phyloP scores from a whole-genome alignment of 768 basidiomycete species.

The Lactarius pseudohatsudake region DNA sequence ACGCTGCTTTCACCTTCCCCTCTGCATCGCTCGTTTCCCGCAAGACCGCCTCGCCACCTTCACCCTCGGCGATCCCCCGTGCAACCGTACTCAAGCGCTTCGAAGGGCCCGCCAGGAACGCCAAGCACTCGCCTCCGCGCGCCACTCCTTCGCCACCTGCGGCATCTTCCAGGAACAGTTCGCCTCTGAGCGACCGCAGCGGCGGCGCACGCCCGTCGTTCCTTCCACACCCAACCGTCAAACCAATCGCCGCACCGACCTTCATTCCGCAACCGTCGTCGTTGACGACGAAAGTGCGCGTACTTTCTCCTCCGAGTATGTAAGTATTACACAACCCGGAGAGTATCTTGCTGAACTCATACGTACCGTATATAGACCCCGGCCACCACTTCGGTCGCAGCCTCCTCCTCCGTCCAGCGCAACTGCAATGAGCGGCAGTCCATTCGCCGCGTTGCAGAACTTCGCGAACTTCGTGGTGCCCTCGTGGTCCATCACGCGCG shows the following conservation, averaged over 20 bases:
- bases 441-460: constrained; percentile 50
- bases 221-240: constrained; percentile 55
- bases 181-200: constrained; percentile 55
- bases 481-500: constrained; percentile 35
- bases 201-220: constrained; percentile 50
- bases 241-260: constrained; percentile 34
- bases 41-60: constrained; percentile 26
- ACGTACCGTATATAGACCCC: background rate
- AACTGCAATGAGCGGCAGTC: constrained; percentile 30
- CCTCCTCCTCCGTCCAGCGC: constrained; percentile 34
- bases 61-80: constrained; percentile 56
- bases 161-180: constrained; percentile 39
- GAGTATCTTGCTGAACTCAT: constrained; percentile 7
- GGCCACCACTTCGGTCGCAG: constrained; percentile 4
- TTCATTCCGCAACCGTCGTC: constrained; percentile 35
- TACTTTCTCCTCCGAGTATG: constrained; percentile 37
- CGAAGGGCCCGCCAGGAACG: constrained; percentile 32
- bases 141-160: constrained; percentile 40
- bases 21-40: constrained; percentile 11
- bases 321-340: constrained; percentile 34
- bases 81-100: constrained; percentile 40
- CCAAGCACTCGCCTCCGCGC: constrained; percentile 28
- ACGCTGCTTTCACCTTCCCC: constrained; percentile 30
- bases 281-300: constrained; percentile 42
- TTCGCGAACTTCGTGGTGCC: constrained; percentile 57